Base-by-base conservation (phyloP, 148 eudicot species). In the Talinum fruticosum region DNA sequence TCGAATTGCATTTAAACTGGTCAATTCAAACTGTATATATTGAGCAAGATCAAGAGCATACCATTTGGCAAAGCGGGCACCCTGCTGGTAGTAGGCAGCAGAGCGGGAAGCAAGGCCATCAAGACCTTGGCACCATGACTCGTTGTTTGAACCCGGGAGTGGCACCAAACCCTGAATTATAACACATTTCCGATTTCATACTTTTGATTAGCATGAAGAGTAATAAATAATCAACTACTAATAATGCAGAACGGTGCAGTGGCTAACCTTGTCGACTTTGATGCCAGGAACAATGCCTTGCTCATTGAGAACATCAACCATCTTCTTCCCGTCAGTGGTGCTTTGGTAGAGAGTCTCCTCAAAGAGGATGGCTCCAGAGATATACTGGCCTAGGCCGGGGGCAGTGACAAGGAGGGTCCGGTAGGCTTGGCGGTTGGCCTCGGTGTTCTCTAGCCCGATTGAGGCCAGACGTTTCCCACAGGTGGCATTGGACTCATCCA, bases 31-130 rank as follows among this genome's bases (percentile, higher is more conserved):
- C 19, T 13, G 2, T 1, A 12, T 24, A 71, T 24, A n/a, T 10
- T 36, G 30, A 78, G 53, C 29, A 38, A 37, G 13, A 64, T 64
- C 24, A 38, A 49, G 70, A 44, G 8, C 23, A 15, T 90, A 90
- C 98, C 98, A 94, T 90, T 94, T 94, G 86, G 97, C 94, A 66
- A 94, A 94, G 75, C 98, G 98, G 73, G 97, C 98, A 66, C 98
- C 98, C 78, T 92, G 97, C 81, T 94, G 93, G 86, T 94, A 92
- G 86, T 94, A 94, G 73, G 97, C 94, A 67, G 97, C 94, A 49
- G 90, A 67, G 87, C 98, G 97, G 44, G 97, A 92, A 80, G 97
- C 98, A 65, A 94, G 94, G 34, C 98, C 98, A 73, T 93, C 98
- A 69, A 93, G 97, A 76, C 98, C 98, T 85, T 93, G 97, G 89